phyloP scores from a whole-genome alignment of 305 asterid genomes.

The Solanum hybrid region DNA sequence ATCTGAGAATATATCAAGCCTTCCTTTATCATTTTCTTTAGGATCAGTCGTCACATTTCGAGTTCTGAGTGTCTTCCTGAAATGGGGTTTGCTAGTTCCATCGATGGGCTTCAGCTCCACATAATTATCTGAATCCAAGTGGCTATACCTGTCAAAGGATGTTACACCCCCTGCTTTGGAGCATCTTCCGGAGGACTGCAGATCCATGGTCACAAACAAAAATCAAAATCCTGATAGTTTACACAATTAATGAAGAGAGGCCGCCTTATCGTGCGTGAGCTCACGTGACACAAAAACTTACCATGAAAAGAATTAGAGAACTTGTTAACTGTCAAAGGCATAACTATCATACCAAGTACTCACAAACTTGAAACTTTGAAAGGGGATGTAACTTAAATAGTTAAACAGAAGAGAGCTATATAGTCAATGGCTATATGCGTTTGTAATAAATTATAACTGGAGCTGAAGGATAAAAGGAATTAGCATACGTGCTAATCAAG shows the following conservation, averaged over 20 bases:
- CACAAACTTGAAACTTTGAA: not conserved
- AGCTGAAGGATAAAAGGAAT: not conserved
- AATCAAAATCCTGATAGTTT: constrained; percentile 27
- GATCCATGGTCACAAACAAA: constrained; percentile 31
- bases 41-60: constrained; percentile 1
- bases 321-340: not conserved
- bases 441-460: not conserved
- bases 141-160: constrained; percentile 16
- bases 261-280: not conserved
- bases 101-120: constrained; percentile 13
- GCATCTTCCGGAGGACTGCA: constrained; percentile 46
- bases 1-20: constrained; percentile 11
- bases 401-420: not conserved
- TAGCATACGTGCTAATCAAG: not conserved
- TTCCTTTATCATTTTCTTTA: constrained; percentile 16
- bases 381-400: not conserved
- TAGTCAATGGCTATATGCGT: not conserved
- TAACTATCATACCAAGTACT: not conserved
- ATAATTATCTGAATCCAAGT: constrained; percentile 20
- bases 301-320: not conserved
- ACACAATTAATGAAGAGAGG: constrained; percentile 16
- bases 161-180: constrained; percentile 25
- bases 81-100: constrained; percentile 6
- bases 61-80: constrained; percentile 9
- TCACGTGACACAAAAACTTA: not conserved